Evolutionary conservation across 2,329 filamentous ascomycete species (phyloP).

Genomic region (Aureobasidium pullulans): DNA sequence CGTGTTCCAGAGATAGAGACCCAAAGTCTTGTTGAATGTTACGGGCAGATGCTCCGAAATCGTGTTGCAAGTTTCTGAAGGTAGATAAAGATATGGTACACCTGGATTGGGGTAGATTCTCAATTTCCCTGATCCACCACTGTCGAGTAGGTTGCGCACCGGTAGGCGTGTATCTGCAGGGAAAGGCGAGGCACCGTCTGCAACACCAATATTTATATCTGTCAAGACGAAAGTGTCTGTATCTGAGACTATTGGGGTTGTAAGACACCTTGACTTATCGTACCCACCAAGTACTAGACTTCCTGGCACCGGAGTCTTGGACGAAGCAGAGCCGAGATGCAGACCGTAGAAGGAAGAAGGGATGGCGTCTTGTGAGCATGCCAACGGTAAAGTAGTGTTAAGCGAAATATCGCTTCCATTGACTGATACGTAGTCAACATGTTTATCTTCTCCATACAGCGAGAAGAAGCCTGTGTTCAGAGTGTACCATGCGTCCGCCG

Average conservation of each 20-base stretch:
- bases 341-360: background rate
- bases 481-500: background rate
- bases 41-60: background rate
- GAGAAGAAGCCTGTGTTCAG: constrained; percentile 3
- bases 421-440: background rate
- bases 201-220: background rate
- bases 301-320: background rate
- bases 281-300: constrained; percentile 5
- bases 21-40: background rate
- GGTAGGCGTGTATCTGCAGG: background rate
- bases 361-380: background rate
- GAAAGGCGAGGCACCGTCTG: background rate
- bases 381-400: background rate
- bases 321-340: background rate
- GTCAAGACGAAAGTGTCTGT: background rate
- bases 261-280: constrained; percentile 3
- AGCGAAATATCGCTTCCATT: background rate
- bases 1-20: background rate
- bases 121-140: background rate
- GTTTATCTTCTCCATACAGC: background rate
- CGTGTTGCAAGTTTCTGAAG: background rate
- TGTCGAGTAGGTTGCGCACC: background rate
- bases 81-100: constrained; percentile 6
- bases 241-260: background rate
- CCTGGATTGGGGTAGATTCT: background rate